Percentiles rank a stretch among this genome's conserved stretches.
phyloP scores from a whole-genome alignment of 2,329 filamentous ascomycete genomes.

The Monosporascus sp. region DNA sequence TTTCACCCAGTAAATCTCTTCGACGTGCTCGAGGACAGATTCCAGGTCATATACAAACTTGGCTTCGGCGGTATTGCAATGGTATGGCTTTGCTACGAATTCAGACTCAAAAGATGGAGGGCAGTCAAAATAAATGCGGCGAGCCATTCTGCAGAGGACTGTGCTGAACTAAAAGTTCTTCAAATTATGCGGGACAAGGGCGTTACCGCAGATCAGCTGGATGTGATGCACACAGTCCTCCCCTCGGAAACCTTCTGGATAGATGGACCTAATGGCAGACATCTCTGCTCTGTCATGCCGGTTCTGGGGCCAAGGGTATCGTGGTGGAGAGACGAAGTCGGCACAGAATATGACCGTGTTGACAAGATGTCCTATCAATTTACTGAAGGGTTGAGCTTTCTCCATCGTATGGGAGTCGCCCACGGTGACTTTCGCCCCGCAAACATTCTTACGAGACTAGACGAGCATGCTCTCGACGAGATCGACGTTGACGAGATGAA shows the following conservation, averaged over 20 bases:
- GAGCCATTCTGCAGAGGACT: background rate
- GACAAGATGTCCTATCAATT: background rate
- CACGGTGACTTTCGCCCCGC: background rate
- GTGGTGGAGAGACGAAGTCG: background rate
- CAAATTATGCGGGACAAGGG: background rate
- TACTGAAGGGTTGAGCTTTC: background rate
- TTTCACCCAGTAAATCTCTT: background rate
- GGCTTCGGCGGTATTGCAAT: background rate
- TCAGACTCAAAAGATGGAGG: background rate
- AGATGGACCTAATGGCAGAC: background rate
- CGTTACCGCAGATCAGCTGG: background rate
- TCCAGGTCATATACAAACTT: background rate
- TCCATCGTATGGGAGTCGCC: background rate
- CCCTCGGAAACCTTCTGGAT: background rate
- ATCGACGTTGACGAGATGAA: background rate
- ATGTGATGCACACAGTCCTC: background rate
- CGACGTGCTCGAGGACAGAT: background rate
- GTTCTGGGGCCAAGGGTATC: background rate
- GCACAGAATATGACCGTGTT: background rate
- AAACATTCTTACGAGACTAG: background rate
- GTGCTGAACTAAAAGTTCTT: background rate
- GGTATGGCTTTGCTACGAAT: slow-evolving; percentile 1
- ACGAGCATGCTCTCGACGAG: background rate
- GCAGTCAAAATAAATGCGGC: background rate
- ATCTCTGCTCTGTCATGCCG: background rate